phyloP scores from a whole-genome alignment of 208 protist species.

The Leishmania major region DNA sequence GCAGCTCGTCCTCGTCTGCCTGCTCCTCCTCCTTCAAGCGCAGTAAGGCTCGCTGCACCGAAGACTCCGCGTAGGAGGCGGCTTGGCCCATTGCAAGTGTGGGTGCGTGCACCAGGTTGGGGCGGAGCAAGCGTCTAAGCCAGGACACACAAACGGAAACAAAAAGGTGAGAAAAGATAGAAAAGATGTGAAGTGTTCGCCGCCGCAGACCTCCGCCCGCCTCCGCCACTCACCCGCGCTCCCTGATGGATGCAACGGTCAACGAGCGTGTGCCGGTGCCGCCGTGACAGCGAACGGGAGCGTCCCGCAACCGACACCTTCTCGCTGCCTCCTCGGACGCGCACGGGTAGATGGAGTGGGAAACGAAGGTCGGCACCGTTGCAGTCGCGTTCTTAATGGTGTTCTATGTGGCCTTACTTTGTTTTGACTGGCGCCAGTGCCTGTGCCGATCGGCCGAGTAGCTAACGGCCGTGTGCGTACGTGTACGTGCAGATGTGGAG shows the following conservation, averaged over 20 bases:
- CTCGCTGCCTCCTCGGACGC: background rate
- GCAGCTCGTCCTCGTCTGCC: slow-evolving; percentile 35
- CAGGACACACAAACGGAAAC: no score
- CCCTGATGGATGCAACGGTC: background rate
- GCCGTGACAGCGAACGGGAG: background rate
- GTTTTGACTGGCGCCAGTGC: background rate
- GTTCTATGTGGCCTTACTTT: background rate
- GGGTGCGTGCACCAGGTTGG: background rate
- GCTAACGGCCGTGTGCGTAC: background rate
- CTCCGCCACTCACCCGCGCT: background rate
- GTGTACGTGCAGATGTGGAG: background rate
- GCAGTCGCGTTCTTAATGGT: no score
- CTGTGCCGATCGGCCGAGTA: background rate
- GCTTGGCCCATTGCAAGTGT: slow-evolving; percentile 44
- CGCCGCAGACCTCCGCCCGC: background rate
- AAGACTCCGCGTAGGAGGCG: slow-evolving; percentile 55
- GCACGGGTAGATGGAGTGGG: background rate
- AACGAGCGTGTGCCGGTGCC: background rate
- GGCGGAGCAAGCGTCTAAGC: background rate
- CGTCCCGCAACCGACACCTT: background rate
- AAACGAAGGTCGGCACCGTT: background rate
- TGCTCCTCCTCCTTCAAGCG: slow-evolving; percentile 41
- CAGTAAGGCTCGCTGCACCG: slow-evolving; percentile 43
- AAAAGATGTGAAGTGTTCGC: background rate
- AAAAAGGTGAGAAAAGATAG: background rate